Conservation (phyloP, 495 filamentous ascomycete species). For the Tuber umbilicatum region DNA sequence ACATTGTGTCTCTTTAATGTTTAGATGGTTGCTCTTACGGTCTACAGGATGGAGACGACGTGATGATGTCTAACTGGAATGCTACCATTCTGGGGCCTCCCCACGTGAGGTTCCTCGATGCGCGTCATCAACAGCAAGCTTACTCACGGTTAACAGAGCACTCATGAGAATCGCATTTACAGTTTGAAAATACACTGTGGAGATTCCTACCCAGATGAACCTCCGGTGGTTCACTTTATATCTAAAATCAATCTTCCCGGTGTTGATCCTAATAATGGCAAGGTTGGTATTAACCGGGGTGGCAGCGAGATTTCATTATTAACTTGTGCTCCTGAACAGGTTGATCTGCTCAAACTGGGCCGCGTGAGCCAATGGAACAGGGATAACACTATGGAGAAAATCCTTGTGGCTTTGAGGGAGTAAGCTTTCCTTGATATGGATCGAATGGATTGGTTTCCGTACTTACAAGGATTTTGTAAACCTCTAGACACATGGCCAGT, state of each 20-base stretch:
- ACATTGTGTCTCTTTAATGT: conserved; percentile 8
- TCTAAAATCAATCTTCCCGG: conserved; percentile 93
- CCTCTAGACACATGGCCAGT: conserved; percentile 81
- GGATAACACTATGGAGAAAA: conserved; percentile 86
- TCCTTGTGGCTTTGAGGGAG: conserved; percentile 83
- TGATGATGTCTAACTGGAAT: conserved; percentile 98
- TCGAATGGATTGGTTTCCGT: neutral
- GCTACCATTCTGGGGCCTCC: conserved; percentile 95
- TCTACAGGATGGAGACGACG: conserved; percentile 86
- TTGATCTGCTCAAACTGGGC: conserved; percentile 73
- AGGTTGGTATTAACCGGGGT: conserved; percentile 46
- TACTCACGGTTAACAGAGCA: conserved; percentile 54
- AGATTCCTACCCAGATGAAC: conserved; percentile 76
- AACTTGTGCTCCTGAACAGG: conserved; percentile 47
- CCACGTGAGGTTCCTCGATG: conserved; percentile 59
- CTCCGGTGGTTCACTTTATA: conserved; percentile 81
- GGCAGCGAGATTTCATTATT: neutral
- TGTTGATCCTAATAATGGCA: conserved; percentile 70
- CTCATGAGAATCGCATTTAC: conserved; percentile 98
- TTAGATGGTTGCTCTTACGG: conserved; percentile 95
- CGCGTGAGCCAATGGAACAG: conserved; percentile 84
- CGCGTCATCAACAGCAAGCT: neutral
- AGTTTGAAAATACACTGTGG: conserved; percentile 96
- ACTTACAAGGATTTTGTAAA: conserved; percentile 28
- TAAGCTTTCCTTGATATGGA: conserved; percentile 39